Evolutionary conservation across 495 filamentous ascomycete genomes (phyloP), one percentile per base, ranked within the genome.

Genomic region (Penicillium maclennaniae): DNA sequence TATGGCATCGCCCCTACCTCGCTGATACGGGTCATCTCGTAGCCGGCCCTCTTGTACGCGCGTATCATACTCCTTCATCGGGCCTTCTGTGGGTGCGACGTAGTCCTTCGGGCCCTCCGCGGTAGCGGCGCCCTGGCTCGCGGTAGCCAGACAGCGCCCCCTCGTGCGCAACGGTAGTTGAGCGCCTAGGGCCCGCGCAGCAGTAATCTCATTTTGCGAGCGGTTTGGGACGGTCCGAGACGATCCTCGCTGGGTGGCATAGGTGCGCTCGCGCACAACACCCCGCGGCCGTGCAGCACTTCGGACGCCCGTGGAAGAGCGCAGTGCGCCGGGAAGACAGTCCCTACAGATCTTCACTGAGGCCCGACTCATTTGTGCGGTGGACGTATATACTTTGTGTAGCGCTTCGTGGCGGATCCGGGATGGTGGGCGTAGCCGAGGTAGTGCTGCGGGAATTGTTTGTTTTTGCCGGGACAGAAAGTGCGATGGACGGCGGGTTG

Each of bases 11-110:
- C 36, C 0, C 77, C 60, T 69, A 90, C 89, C 88, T 77, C 95
- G 76, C 65, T 98, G 93, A 61, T 97, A 89, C 44, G 89, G 80
- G 63, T 98, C 93, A 68, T 97, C 88, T 47, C 86, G 78, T 45
- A 98, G 67, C 51, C 82, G 68, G 15, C 89, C 88, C 44, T 74
- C 69, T 38, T 79, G 72, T 14, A 98, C 91, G 40, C 92, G 81
- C 27, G 74, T 70, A 60, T 97, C 86, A 66, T 98, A 98, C 69
- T 97, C 93, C 43, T 82, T 78, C 58, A 97, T 70, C 1, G 93
- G 93, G 1, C 92, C 92, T 49, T 67, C 74, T 31, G 49, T 43
- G 48, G 61, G 61, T 27, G 43, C 46, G 41, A 41, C 31, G 37
- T 58, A 16, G 1, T 40, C 25, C 17, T 49, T 51, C 17, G 49